A percentile compares a stretch with the other conserved stretches of the same genome.
phyloP scores from a whole-genome alignment of 2,329 filamentous ascomycete species.

The Calycina marina region DNA sequence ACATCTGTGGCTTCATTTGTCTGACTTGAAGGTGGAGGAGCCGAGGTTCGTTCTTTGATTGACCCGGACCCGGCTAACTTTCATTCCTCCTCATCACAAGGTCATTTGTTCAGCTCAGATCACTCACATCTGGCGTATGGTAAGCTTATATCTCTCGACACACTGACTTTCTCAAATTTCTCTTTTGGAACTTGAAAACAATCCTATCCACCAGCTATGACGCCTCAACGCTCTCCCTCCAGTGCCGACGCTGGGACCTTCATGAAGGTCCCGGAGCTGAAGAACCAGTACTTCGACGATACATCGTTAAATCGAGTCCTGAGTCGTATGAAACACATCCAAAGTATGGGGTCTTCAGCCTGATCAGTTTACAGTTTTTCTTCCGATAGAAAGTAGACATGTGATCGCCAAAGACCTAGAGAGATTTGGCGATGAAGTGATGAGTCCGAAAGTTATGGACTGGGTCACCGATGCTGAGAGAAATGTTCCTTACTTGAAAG shows the following conservation, averaged over 20 bases:
- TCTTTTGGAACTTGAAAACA: no score
- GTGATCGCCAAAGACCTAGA: constrained; percentile 10
- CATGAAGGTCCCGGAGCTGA: constrained; percentile 1
- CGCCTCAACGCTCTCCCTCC: background rate
- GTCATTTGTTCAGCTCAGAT: no score
- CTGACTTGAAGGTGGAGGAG: no score
- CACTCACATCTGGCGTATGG: no score
- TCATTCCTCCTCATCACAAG: no score
- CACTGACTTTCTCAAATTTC: no score
- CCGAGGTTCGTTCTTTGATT: no score
- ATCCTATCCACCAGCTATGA: background rate
- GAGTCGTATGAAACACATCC: background rate
- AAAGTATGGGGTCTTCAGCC: background rate
- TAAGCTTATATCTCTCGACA: no score
- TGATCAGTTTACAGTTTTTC: constrained; percentile 14
- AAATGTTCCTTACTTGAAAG: constrained; percentile 29
- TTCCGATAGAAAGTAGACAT: constrained; percentile 14
- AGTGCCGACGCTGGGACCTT: constrained; percentile 4
- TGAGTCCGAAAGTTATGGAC: constrained; percentile 38
- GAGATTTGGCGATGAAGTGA: constrained; percentile 34
- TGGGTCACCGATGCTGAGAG: constrained; percentile 49
- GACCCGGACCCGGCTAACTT: no score
- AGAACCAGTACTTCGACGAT: constrained; percentile 1
- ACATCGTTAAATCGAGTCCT: background rate
- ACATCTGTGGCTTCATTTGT: no score